Base-by-base conservation (phyloP, 2,329 filamentous ascomycete genomes). In the Pezicula carpinea region DNA sequence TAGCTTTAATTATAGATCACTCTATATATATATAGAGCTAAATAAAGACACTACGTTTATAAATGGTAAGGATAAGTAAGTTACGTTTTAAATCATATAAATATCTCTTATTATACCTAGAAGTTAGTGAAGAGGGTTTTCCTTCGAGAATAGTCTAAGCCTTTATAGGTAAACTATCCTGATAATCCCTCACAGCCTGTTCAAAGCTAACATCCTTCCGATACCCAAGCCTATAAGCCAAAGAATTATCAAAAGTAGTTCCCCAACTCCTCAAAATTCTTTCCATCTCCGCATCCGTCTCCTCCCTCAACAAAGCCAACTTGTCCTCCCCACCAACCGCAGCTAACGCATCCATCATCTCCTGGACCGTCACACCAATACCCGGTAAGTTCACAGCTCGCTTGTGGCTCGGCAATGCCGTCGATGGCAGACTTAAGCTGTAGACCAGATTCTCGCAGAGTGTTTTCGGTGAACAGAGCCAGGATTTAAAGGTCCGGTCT, bases 181-280 rank as follows among this genome's bases (percentile, higher is more conserved):
- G 64, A 54, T 80, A 82, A 59, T 82, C 75, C 59, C 68, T 70
- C 10, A 82, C 78, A 5, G 79, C 66, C 39, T 73, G 66, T 55
- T 81, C 77, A 47, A 74, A 77, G 7, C 69, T 72, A 46, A 68
- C 62, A 56, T 82, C 79, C 38, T 67, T 64, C 43, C 70, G 66
- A 49, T 80, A 69, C 0, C 79, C 79, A 43, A 83, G 56, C 40
- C 61, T 67, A 45, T 77, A 63, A 7, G 76, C 70, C 50, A 74
- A 69, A 7, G 60, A 65, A 35, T 75, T 75, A 56, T 82, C 76
- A 56, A 82, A 75, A 46, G 75, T 72, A 49, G 74, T 71, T 10
- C 77, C 74, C 80, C 80, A 83, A 50, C 77, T 78, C 53, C 77
- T 70, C 61, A 84, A 63, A 48, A 84, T 80, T 53, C 69, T 67